These are phyloP conservation scores for Bipolaris zeicola DNA, from an alignment of 2,329 filamentous ascomycete species.

Conservation along the genomic window DNA sequence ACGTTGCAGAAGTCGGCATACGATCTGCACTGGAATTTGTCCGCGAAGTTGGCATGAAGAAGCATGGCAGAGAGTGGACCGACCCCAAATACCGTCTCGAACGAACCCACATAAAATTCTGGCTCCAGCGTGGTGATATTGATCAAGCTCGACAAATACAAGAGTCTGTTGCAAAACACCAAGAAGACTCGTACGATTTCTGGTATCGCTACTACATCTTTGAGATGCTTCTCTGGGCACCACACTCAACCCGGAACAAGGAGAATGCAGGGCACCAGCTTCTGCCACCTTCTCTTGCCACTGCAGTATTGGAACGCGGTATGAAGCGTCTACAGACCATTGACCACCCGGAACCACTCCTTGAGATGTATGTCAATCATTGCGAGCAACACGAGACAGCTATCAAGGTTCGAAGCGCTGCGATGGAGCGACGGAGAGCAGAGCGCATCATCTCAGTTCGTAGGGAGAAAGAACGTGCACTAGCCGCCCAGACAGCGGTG, in stretches of 20 bases:
- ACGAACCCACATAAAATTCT: slow-evolving; percentile 88
- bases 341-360: slow-evolving; percentile 77
- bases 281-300: slow-evolving; percentile 72
- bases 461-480: slow-evolving; percentile 66
- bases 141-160: slow-evolving; percentile 79
- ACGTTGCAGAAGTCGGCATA: slow-evolving; percentile 89
- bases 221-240: slow-evolving; percentile 78
- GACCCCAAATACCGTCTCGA: slow-evolving; percentile 89
- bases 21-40: slow-evolving; percentile 85
- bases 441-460: slow-evolving; percentile 56
- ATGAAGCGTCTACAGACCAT: slow-evolving; percentile 64
- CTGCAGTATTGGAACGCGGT: slow-evolving; percentile 75
- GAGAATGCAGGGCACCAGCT: slow-evolving; percentile 55
- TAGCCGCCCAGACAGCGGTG: slow-evolving; percentile 56
- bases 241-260: slow-evolving; percentile 59
- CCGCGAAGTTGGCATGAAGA: slow-evolving; percentile 74
- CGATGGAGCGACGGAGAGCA: slow-evolving; percentile 74
- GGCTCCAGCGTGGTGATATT: slow-evolving; percentile 80
- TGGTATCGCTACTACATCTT: slow-evolving; percentile 92
- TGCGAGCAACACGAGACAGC: slow-evolving; percentile 91
- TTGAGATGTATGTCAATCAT: slow-evolving; percentile 76
- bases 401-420: slow-evolving; percentile 72
- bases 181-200: slow-evolving; percentile 84
- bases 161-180: slow-evolving; percentile 70
- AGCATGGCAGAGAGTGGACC: slow-evolving; percentile 75